These are phyloP conservation scores for Macrotyloma uniflorum DNA, from an alignment of 306 rosid species.

Conservation along the genomic window DNA sequence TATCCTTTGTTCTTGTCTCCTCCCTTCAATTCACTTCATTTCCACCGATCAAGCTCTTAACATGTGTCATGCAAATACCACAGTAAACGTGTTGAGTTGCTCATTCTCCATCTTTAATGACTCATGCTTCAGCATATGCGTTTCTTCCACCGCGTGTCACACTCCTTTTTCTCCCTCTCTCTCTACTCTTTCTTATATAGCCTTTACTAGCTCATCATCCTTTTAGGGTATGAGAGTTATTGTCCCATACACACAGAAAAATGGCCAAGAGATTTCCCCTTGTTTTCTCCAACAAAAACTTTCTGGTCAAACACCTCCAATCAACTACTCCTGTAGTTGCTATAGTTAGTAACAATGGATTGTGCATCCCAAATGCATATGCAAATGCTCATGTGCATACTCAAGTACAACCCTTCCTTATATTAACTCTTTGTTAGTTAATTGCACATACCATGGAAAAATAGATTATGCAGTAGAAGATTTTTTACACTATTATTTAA, in stretches of 20 bases:
- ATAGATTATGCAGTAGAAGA: no score
- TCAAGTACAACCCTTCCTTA: conserved; percentile 25
- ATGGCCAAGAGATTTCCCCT: conserved; percentile 50
- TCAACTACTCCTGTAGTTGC: conserved; percentile 20
- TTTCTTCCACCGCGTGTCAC: conserved; percentile 39
- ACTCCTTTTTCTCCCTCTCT: not conserved
- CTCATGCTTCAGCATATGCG: conserved; percentile 7
- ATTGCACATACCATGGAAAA: not conserved
- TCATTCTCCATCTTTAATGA: conserved; percentile 18
- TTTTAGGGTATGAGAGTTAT: not conserved
- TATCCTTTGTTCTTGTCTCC: not conserved
- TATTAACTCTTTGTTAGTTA: no score
- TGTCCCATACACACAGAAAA: not conserved
- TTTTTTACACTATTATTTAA: no score
- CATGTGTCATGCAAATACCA: conserved; percentile 28
- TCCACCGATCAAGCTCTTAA: not conserved
- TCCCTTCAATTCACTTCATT: not conserved
- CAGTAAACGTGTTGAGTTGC: conserved; percentile 23
- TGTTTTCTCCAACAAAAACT: conserved; percentile 15
- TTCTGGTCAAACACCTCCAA: conserved; percentile 35
- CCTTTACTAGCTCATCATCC: not conserved
- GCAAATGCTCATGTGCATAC: conserved; percentile 35
- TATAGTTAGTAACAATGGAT: not conserved
- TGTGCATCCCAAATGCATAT: conserved; percentile 36
- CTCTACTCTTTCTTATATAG: not conserved